Percentiles rank a stretch among this genome's conserved stretches.
These are phyloP conservation scores for Lodderomyces pseudojiufengensis DNA, from an alignment of 1,139 yeast genomes.

Conservation along the genomic window DNA sequence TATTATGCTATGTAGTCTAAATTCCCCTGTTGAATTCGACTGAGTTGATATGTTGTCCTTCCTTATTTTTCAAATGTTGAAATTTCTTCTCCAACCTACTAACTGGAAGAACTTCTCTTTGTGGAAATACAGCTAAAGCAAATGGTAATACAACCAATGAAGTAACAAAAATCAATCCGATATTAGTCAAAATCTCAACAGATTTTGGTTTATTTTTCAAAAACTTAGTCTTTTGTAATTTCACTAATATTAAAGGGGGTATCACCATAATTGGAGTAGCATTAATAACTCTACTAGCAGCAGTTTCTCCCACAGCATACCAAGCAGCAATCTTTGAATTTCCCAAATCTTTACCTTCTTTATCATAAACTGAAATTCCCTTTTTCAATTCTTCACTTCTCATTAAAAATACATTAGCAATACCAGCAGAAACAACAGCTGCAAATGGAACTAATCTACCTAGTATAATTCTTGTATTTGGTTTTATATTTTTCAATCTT, in stretches of 20 bases:
- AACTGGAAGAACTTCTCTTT: slow-evolving; percentile 62
- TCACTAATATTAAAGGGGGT: slow-evolving; percentile 81
- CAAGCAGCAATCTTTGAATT: slow-evolving; percentile 81
- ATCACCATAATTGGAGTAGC: slow-evolving; percentile 97
- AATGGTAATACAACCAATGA: slow-evolving; percentile 87
- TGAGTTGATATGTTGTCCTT: slow-evolving; percentile 55
- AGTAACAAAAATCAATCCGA: slow-evolving; percentile 81
- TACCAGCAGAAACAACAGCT: slow-evolving; percentile 95
- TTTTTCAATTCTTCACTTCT: slow-evolving; percentile 88
- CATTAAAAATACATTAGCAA: slow-evolving; percentile 92
- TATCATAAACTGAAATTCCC: slow-evolving; percentile 72
- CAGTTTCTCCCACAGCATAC: slow-evolving; percentile 95
- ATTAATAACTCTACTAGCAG: slow-evolving; percentile 87
- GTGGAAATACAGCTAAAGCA: slow-evolving; percentile 95
- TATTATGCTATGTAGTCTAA: too few relatives aligned
- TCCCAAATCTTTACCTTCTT: slow-evolving; percentile 69
- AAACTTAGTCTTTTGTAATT: slow-evolving; percentile 60
- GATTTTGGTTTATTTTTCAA: slow-evolving; percentile 65
- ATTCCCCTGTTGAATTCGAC: slow-evolving; percentile 94
- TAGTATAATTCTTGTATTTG: slow-evolving; percentile 65
- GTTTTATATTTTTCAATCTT: slow-evolving; percentile 60
- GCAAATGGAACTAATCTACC: slow-evolving; percentile 95
- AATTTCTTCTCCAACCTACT: slow-evolving; percentile 61
- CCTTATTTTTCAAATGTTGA: slow-evolving; percentile 53
- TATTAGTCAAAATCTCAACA: slow-evolving; percentile 64